Conservation (phyloP, 352 stramenopile species). For the Hyaloperonospora brassicae region DNA sequence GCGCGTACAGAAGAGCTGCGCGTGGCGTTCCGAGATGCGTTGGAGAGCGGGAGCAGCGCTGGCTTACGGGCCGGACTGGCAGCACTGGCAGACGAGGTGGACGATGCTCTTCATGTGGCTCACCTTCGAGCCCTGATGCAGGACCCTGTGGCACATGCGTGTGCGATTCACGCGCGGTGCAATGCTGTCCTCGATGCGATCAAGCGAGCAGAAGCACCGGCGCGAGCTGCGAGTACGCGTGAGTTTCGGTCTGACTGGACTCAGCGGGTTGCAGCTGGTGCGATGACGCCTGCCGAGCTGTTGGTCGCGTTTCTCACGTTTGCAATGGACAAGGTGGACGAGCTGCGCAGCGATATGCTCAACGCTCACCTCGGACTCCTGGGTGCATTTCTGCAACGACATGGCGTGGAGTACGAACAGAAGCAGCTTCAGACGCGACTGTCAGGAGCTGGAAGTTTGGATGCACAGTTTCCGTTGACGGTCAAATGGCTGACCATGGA, state of each 20-base stretch:
- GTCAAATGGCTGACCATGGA: slow-evolving; percentile 43
- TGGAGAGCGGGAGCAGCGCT: slow-evolving; percentile 22
- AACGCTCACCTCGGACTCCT: slow-evolving; percentile 55
- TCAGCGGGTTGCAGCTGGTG: slow-evolving; percentile 17
- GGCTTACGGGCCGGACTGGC: slow-evolving; percentile 13
- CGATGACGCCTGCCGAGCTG: slow-evolving; percentile 21
- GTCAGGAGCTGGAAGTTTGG: slow-evolving; percentile 17
- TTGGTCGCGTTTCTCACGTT: slow-evolving; percentile 64
- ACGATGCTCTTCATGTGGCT: slow-evolving; percentile 26
- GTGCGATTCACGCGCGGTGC: slow-evolving; percentile 34
- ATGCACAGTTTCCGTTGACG: slow-evolving; percentile 31
- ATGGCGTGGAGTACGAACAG: slow-evolving; percentile 60
- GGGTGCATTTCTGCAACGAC: slow-evolving; percentile 41
- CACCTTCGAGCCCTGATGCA: slow-evolving; percentile 34
- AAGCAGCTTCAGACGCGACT: slow-evolving; percentile 37
- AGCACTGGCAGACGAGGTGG: slow-evolving; percentile 32
- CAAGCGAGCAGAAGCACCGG: slow-evolving; percentile 41
- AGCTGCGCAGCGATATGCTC: slow-evolving; percentile 49
- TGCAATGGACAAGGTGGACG: slow-evolving; percentile 53
- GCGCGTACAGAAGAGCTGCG: slow-evolving; percentile 47
- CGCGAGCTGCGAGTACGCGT: slow-evolving; percentile 35
- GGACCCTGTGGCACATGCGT: slow-evolving; percentile 22
- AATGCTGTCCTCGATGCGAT: slow-evolving; percentile 40
- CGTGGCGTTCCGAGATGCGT: slow-evolving; percentile 28
- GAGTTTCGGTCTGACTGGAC: slow-evolving; percentile 31